A percentile compares a stretch with the other conserved stretches of the same genome.
phyloP scores from a whole-genome alignment of 2,329 filamentous ascomycete species.

The Aspergillus arachidicola region DNA sequence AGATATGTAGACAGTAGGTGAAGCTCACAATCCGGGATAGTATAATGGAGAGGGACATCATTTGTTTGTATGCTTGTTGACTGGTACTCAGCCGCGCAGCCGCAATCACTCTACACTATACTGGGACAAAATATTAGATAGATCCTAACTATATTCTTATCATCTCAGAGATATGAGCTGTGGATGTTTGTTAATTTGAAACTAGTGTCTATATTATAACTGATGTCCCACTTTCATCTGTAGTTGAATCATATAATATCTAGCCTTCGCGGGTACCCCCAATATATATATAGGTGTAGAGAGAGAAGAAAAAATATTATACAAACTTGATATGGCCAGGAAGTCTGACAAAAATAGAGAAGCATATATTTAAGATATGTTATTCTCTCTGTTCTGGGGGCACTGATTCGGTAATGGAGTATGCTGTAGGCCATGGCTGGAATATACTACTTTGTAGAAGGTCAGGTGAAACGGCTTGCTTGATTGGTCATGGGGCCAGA shows the following conservation, averaged over 20 bases:
- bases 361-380: not conserved
- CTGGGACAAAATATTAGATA: not conserved
- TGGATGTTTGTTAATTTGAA: too few species aligned
- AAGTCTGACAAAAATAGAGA: not conserved
- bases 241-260: not conserved
- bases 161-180: not conserved
- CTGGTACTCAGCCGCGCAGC: not conserved
- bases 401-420: not conserved
- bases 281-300: not conserved
- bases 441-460: not conserved
- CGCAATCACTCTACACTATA: not conserved
- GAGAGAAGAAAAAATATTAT: not conserved
- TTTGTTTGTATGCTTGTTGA: not conserved
- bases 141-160: not conserved
- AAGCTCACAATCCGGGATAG: not conserved
- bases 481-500: not conserved
- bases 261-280: too few species aligned
- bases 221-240: not conserved
- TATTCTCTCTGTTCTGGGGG: not conserved
- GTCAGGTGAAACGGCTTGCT: not conserved
- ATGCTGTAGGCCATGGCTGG: not conserved
- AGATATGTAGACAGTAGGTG: not conserved
- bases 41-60: not conserved
- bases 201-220: too few species aligned
- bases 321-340: not conserved